phyloP scores from a whole-genome alignment of 768 basidiomycete genomes.

The Auricularia cornea region DNA sequence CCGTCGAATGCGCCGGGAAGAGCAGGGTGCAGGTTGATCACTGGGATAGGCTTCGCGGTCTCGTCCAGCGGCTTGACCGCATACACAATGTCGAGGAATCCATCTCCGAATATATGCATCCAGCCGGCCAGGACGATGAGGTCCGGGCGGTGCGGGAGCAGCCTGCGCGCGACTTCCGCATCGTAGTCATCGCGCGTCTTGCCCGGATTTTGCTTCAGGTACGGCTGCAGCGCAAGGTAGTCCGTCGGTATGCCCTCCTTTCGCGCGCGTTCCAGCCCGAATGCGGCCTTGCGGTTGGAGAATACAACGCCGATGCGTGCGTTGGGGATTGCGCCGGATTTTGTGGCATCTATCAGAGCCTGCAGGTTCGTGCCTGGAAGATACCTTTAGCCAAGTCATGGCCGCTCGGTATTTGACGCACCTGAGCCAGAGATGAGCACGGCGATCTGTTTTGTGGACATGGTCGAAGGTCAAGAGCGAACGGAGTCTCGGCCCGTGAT shows the following conservation, averaged over 20 bases:
- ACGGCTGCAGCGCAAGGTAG: conserved; percentile 79
- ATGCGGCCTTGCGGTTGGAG: conserved; percentile 87
- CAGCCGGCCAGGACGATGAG: conserved; percentile 93
- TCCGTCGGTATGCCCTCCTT: conserved; percentile 66
- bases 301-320: conserved; percentile 71
- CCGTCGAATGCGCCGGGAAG: conserved; percentile 96
- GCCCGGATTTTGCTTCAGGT: conserved; percentile 57
- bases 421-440: conserved; percentile 66
- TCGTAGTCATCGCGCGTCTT: conserved; percentile 83
- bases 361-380: conserved; percentile 88
- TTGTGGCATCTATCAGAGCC: conserved; percentile 84
- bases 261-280: conserved; percentile 76
- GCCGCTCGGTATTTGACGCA: conserved; percentile 15
- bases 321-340: conserved; percentile 64
- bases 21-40: conserved; percentile 96
- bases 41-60: conserved; percentile 44
- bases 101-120: conserved; percentile 92
- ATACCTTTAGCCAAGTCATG: conserved; percentile 1
- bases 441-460: conserved; percentile 29
- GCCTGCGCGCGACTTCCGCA: conserved; percentile 61
- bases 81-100: conserved; percentile 60
- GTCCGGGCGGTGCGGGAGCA: conserved; percentile 61
- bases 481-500: too few species aligned
- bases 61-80: conserved; percentile 5
- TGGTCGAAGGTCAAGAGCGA: too few species aligned